Evolutionary conservation across 805 yeast species (phyloP), one percentile per base, ranked within the genome.

Genomic region (Tetrapisispora iriomotensis): DNA sequence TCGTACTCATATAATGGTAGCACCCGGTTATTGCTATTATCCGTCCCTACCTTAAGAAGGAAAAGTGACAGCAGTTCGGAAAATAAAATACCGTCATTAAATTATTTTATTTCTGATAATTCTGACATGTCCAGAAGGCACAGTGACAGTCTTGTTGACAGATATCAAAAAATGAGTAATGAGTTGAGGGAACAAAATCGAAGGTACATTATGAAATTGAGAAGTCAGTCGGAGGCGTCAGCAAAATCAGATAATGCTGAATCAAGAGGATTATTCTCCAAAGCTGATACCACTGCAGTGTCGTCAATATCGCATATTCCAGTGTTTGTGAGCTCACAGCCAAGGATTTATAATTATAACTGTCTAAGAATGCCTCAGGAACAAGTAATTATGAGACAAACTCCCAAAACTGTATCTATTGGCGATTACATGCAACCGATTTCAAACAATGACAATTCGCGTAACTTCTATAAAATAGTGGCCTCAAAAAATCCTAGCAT

Each of bases 1-100:
- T 36, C 39, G 4, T 36, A 36, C 14, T 13, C 15, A 18, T 29
- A 29, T 36, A 13, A 19, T 23, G 39, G 39, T 8, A 36, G 34
- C 15, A 24, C 29, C 12, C 22, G 34, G 8, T 29, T 36, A n/a
- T 29, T 36, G 14, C 19, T 36, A 23, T 29, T 36, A 18, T 21
- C 39, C n/a, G 18, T 23, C 8, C 39, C 39, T 6, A 36, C 34
- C 3, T 15, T 36, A 13, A 29, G 31, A 14, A 35, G 15, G 21
- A 26, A 9, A 23, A 21, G 14, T 17, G 14, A 35, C 8, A 18
- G 24, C 8, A 10, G 13, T 8, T 8, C 14, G 12, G 5, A 14
- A 5, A 26, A n/a, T 27, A 24, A 36, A 17, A 7, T 15, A 23
- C 14, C 8, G 10, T 13, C 34, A 15, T 13, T 17, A 23, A 14